These are phyloP conservation scores for Rhizopogon roseolus DNA, from an alignment of 768 basidiomycete species.

Conservation along the genomic window DNA sequence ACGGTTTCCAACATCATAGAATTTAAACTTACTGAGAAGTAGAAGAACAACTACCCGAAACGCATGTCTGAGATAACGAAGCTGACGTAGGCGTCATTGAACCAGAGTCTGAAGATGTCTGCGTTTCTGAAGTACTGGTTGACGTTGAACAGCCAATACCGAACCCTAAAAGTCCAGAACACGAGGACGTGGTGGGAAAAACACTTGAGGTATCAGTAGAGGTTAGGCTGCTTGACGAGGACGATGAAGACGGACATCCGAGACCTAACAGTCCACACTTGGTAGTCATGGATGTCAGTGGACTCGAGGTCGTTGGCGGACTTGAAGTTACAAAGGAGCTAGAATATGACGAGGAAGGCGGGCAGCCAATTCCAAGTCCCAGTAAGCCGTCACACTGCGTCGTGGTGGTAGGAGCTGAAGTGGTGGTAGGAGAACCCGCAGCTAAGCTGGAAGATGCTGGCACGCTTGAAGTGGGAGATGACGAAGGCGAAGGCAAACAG, in stretches of 20 bases:
- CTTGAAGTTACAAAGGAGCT: not conserved
- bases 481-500: conserved; percentile 1
- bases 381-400: conserved; percentile 9
- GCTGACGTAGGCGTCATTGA: not conserved
- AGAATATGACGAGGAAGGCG: not conserved
- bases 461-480: conserved; percentile 7
- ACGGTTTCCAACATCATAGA: not conserved
- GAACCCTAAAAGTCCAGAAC: conserved; percentile 6
- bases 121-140: conserved; percentile 3
- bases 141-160: conserved; percentile 12
- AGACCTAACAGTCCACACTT: conserved; percentile 14
- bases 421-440: not conserved
- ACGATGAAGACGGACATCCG: conserved; percentile 2
- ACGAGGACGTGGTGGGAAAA: conserved; percentile 3
- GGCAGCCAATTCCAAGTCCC: conserved; percentile 6
- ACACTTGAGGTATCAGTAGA: not conserved
- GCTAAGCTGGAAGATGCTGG: not conserved
- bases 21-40: not conserved
- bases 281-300: conserved; percentile 4
- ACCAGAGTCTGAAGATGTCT: not conserved
- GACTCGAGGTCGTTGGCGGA: not conserved
- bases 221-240: not conserved
- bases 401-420: not conserved
- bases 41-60: too few species aligned
- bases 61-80: too few species aligned